phyloP scores from a whole-genome alignment of 2,329 filamentous ascomycete genomes.

The Trichocomaceae sp. region DNA sequence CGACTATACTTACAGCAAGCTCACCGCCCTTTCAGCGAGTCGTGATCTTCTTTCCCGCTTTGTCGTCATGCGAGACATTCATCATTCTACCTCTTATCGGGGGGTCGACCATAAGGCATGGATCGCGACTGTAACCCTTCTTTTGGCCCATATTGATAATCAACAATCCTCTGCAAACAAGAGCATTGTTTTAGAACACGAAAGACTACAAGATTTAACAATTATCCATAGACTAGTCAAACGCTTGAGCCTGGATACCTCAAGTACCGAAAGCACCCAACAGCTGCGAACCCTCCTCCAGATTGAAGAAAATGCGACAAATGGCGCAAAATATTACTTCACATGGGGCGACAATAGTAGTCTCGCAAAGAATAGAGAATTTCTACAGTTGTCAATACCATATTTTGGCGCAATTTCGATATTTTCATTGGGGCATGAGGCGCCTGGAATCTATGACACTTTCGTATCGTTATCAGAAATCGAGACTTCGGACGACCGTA shows the following conservation, averaged over 20 bases:
- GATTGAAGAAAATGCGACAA: slow-evolving; percentile 9
- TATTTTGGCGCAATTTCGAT: slow-evolving; percentile 8
- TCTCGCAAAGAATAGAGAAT: neutral
- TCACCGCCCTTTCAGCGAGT: slow-evolving; percentile 16
- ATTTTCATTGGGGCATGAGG: neutral
- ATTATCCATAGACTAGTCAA: neutral
- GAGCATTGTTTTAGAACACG: neutral
- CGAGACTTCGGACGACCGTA: neutral
- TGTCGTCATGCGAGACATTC: slow-evolving; percentile 14
- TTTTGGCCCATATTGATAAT: slow-evolving; percentile 18
- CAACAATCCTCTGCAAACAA: slow-evolving; percentile 9
- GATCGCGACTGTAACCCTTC: slow-evolving; percentile 13
- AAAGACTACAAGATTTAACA: slow-evolving; percentile 7
- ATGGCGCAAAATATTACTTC: slow-evolving; percentile 8
- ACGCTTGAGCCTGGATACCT: neutral
- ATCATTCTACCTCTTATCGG: slow-evolving; percentile 16
- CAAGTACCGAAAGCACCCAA: neutral
- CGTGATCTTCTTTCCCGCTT: slow-evolving; percentile 18
- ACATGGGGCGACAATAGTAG: neutral
- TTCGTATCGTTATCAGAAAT: neutral
- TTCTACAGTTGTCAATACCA: neutral
- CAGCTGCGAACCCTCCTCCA: slow-evolving; percentile 10
- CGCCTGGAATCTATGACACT: neutral
- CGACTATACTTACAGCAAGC: slow-evolving; percentile 16
- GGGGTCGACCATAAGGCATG: slow-evolving; percentile 19